Conservation (phyloP, 176 grass and related monocot genomes). For the Oryza coarctata region DNA sequence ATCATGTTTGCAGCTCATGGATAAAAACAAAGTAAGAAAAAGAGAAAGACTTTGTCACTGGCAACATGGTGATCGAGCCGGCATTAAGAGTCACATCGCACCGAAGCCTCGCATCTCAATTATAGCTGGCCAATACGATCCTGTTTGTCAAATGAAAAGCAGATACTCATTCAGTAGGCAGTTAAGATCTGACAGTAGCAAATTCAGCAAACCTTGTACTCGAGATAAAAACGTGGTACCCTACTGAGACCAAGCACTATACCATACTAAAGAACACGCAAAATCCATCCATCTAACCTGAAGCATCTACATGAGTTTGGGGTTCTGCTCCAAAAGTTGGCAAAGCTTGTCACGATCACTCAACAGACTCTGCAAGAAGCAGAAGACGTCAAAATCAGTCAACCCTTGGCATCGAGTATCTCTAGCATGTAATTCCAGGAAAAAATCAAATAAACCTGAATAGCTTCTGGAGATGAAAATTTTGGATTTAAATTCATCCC, state of each 20-base stretch:
- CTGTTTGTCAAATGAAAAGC: slow-evolving; percentile 40
- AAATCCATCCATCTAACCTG: slow-evolving; percentile 56
- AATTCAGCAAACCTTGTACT: neutral
- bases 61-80: neutral
- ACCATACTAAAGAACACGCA: neutral
- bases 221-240: neutral
- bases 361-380: slow-evolving; percentile 58
- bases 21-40: neutral
- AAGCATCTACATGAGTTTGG: slow-evolving; percentile 99
- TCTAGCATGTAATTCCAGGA: neutral
- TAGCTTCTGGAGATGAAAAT: slow-evolving; percentile 94
- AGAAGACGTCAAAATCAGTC: slow-evolving; percentile 1
- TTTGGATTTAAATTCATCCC: slow-evolving; percentile 69
- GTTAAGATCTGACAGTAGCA: neutral
- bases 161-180: slow-evolving; percentile 12
- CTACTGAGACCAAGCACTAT: neutral
- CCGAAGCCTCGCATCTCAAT: neutral
- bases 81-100: neutral
- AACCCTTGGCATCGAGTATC: slow-evolving; percentile 11
- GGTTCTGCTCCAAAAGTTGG: slow-evolving; percentile 82
- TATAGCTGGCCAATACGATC: slow-evolving; percentile 61
- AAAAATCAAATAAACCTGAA: slow-evolving; percentile 63
- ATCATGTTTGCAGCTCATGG: slow-evolving; percentile 18
- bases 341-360: slow-evolving; percentile 91
- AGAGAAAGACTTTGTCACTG: neutral